These are phyloP conservation scores for Rhizopogon vesiculosus DNA, from an alignment of 768 basidiomycete genomes.

Conservation along the genomic window DNA sequence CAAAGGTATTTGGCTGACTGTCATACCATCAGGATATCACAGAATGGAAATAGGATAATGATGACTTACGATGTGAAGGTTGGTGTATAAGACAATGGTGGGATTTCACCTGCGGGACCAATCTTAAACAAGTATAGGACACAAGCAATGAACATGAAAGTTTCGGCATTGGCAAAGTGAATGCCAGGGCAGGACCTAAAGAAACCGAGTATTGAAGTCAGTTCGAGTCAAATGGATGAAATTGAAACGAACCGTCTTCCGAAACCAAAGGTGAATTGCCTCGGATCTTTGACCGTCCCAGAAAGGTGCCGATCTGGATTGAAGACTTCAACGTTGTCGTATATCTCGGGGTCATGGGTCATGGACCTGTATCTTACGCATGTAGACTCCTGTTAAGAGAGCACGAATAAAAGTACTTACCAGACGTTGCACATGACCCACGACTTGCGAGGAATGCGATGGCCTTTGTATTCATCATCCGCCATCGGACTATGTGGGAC, in stretches of 20 bases:
- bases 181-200: constrained; percentile 12
- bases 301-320: constrained; percentile 22
- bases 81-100: too few relatives aligned
- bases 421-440: constrained; percentile 13
- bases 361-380: constrained; percentile 21
- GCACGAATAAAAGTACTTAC: not conserved
- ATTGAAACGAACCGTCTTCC: constrained; percentile 7
- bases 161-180: constrained; percentile 14
- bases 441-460: constrained; percentile 6
- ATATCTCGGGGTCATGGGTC: constrained; percentile 24
- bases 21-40: too few relatives aligned
- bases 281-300: constrained; percentile 12
- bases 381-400: not conserved
- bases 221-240: not conserved
- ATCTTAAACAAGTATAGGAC: constrained; percentile 21
- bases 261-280: constrained; percentile 14
- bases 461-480: constrained; percentile 9
- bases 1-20: too few relatives aligned
- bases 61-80: too few relatives aligned
- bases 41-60: too few relatives aligned
- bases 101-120: constrained; percentile 7
- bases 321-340: constrained; percentile 24
- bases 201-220: too few relatives aligned
- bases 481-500: constrained; percentile 11
- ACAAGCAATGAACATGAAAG: constrained; percentile 16